These are phyloP conservation scores for Candida gorgasii DNA, from an alignment of 805 yeast species.

Conservation along the genomic window DNA sequence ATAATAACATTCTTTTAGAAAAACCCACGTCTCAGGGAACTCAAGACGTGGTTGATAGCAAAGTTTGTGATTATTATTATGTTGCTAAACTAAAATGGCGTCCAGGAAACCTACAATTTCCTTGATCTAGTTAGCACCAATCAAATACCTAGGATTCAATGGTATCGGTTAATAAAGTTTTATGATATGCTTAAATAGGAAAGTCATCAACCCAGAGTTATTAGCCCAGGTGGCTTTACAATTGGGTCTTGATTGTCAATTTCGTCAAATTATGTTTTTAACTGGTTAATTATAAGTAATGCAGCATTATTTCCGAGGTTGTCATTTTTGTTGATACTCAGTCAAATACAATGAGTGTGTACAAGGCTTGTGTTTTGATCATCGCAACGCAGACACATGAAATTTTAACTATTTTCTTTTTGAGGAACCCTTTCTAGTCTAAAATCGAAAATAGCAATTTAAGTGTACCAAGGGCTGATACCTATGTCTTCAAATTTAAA, in stretches of 20 bases:
- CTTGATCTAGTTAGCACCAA: too few species aligned
- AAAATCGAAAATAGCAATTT: conserved; percentile 4
- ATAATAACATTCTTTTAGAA: background rate
- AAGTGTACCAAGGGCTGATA: conserved; percentile 5
- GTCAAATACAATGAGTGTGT: background rate
- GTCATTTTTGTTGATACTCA: background rate
- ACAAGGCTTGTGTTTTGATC: conserved; percentile 7
- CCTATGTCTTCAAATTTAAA: background rate
- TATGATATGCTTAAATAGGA: background rate
- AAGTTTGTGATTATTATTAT: too few species aligned
- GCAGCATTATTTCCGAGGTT: background rate
- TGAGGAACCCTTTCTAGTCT: conserved; percentile 1
- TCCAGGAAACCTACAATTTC: too few species aligned
- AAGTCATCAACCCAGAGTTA: background rate
- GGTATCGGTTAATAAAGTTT: too few species aligned
- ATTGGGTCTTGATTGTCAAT: background rate
- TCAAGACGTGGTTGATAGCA: background rate
- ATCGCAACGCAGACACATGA: conserved; percentile 4
- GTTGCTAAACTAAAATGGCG: conserved; percentile 3
- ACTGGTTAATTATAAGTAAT: background rate
- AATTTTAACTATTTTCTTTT: conserved; percentile 5
- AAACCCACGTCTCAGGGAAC: background rate
- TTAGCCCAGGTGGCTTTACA: background rate
- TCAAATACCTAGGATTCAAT: too few species aligned
- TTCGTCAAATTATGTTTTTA: background rate